phyloP scores from a whole-genome alignment of 495 filamentous ascomycete genomes.

The Letharia lupina region DNA sequence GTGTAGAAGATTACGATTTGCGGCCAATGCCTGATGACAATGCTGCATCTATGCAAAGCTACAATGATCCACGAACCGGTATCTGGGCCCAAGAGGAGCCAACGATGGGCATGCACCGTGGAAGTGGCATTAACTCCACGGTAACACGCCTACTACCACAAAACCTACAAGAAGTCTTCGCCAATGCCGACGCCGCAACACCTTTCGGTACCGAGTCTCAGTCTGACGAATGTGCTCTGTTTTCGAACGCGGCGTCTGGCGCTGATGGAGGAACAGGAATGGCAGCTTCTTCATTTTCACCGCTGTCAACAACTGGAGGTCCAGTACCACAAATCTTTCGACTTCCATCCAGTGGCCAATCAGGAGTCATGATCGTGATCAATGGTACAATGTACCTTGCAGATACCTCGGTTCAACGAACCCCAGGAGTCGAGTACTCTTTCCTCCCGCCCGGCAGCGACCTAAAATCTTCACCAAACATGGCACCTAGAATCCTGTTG shows the following conservation, averaged over 20 bases:
- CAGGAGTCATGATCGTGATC: background rate
- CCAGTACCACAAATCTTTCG: background rate
- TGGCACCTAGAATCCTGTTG: background rate
- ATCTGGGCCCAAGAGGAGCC: background rate
- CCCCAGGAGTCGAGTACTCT: background rate
- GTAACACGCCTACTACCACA: background rate
- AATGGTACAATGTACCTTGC: background rate
- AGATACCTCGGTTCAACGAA: background rate
- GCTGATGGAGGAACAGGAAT: background rate
- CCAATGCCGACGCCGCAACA: background rate
- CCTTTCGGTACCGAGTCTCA: background rate
- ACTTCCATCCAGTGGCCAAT: background rate
- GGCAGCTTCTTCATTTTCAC: background rate
- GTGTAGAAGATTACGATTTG: background rate
- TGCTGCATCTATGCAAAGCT: background rate
- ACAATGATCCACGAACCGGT: background rate
- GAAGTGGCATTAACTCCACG: background rate
- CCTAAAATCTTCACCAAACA: background rate
- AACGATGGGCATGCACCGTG: background rate
- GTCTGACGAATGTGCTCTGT: background rate
- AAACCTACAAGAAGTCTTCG: background rate
- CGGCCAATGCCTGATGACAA: background rate
- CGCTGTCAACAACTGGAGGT: background rate
- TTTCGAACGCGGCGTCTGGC: background rate
- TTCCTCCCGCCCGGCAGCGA: background rate